Percentiles rank a stretch among this genome's conserved stretches.
Conservation (phyloP, 78 protist genomes). For the Dictyostelium brefeldianum region DNA sequence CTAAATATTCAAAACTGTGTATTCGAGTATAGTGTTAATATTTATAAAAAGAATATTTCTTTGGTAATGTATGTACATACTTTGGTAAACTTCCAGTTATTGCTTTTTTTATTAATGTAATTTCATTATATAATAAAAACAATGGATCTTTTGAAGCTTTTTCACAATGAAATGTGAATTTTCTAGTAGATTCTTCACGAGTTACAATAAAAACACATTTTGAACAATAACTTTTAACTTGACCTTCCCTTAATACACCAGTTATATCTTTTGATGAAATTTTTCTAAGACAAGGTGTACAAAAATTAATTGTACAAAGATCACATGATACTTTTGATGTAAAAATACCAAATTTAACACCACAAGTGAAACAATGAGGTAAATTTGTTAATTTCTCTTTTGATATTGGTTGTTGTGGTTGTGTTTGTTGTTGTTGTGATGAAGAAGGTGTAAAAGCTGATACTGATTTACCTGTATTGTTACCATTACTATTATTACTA, state of each 20-base stretch:
- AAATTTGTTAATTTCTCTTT: slow-evolving; percentile 12
- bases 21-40: neutral
- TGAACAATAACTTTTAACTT: slow-evolving; percentile 23
- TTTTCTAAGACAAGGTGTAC: slow-evolving; percentile 28
- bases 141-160: slow-evolving; percentile 36
- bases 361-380: slow-evolving; percentile 59
- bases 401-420: neutral
- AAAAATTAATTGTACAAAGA: slow-evolving; percentile 41
- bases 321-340: slow-evolving; percentile 40
- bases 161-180: neutral
- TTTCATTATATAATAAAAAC: slow-evolving; percentile 6
- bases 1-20: slow-evolving; percentile 62
- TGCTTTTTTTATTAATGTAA: slow-evolving; percentile 25
- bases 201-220: slow-evolving; percentile 38
- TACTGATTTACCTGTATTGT: neutral
- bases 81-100: slow-evolving; percentile 37
- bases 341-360: slow-evolving; percentile 61
- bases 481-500: neutral
- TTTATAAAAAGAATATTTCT: neutral
- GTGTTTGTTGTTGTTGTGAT: neutral
- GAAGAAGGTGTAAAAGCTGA: neutral
- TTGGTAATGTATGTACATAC: neutral
- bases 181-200: slow-evolving; percentile 24
- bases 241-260: slow-evolving; percentile 67
- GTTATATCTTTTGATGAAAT: slow-evolving; percentile 63